Evolutionary conservation across 139 green algal species (phyloP), one percentile per base, ranked within the genome.

Genomic region (Micromonas commoda): DNA sequence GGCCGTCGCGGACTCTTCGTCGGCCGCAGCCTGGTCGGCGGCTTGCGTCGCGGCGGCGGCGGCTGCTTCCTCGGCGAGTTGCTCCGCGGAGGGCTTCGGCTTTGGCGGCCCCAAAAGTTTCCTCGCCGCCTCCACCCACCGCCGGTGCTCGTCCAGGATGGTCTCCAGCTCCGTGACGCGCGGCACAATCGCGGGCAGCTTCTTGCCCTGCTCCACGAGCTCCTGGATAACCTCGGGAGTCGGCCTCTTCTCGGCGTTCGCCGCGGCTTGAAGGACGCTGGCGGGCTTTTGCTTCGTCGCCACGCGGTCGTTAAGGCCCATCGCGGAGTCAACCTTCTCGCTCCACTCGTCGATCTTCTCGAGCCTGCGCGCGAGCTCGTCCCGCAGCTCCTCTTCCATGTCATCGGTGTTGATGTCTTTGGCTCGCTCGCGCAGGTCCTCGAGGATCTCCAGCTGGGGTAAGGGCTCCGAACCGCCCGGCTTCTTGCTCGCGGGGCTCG

Each of bases 311-410:
- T 16, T 57, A 16, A 57, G 16, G 9, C 45, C 16, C 45, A 57
- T 9, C 45, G 53, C 29, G 2, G 6, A 9, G 33, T 75, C 68
- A 13, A 39, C 68, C 29, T 75, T 75, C 38, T 75, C 31, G 3
- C 34, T 38, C 68, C 68, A 75, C 35, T 75, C 68, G 20, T 75
- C 68, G 63, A 70, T 32, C 23, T 13, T 1, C 63, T 70, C 63
- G 1, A 70, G 24, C 28, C 28, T 70, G 23, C 28, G 23, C 63
- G 24, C 24, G 34, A 70, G 31, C 1, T 34, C 28, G n/a, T 70
- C 63, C 20, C 63, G 20, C 37, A 61, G 34, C 19, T 32, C n/a
- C 4, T 75, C 37, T 32, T 75, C 45, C 9, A 57, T 57, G 45
- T 57, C 45, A 9, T 57, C 45, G 9, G 16, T 57, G 45, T 57